phyloP scores from a whole-genome alignment of 345 rosid genomes.

The Pugionium cornutum region DNA sequence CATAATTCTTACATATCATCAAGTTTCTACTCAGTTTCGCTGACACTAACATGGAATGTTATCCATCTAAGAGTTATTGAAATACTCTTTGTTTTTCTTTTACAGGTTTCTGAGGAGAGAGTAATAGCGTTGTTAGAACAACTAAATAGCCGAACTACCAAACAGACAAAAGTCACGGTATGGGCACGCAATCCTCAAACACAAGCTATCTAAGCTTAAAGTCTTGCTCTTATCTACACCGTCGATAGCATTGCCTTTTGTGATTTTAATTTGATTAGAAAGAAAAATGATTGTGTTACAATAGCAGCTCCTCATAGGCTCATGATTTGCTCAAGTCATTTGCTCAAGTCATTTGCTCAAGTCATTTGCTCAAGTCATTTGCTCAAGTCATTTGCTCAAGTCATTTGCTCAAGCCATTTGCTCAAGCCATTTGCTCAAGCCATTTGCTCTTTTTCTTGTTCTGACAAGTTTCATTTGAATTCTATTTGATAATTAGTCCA shows the following conservation, averaged over 20 bases:
- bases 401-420: not conserved
- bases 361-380: not conserved
- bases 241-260: no score
- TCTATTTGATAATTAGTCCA: not conserved
- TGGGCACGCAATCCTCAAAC: no score
- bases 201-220: no score
- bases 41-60: not conserved
- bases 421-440: not conserved
- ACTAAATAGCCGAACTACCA: no score
- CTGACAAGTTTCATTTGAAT: not conserved
- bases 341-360: no score
- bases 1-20: constrained; percentile 5
- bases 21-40: not conserved
- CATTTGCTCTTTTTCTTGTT: not conserved
- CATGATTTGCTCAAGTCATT: not conserved
- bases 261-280: not conserved
- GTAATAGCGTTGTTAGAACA: no score
- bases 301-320: not conserved
- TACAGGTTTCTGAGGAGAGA: no score
- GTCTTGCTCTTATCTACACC: no score
- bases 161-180: no score
- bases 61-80: constrained; percentile 13
- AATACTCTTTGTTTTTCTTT: not conserved
- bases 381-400: not conserved
- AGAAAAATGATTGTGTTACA: not conserved